Conservation (phyloP, 1,284 basidiomycete genomes). For the Malassezia sympodialis region DNA sequence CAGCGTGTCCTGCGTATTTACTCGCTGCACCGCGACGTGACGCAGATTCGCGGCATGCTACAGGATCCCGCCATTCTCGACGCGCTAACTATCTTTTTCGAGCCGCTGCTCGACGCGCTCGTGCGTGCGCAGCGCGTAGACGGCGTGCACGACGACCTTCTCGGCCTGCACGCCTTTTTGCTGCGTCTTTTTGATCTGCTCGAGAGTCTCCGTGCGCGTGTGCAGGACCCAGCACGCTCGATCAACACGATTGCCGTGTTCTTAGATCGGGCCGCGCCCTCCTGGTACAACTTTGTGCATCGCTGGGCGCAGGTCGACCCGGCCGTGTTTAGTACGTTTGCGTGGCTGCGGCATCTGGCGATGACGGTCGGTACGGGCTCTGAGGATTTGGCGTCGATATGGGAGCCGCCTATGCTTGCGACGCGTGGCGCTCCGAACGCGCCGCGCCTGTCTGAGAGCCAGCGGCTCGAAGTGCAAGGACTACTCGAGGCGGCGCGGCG, state of each 20-base stretch:
- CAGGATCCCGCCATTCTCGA: constrained; percentile 32
- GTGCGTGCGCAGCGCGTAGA: constrained; percentile 32
- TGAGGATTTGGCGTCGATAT: constrained; percentile 28
- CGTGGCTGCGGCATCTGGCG: constrained; percentile 39
- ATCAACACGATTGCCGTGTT: constrained; percentile 36
- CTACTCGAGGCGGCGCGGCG: constrained; percentile 25
- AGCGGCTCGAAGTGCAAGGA: constrained; percentile 56
- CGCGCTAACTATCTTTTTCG: constrained; percentile 27
- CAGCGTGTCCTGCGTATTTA: constrained; percentile 36
- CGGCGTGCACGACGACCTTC: constrained; percentile 24
- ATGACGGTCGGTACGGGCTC: constrained; percentile 33
- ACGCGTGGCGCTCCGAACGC: constrained; percentile 5
- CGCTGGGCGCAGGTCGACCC: constrained; percentile 23
- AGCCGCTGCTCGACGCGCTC: constrained; percentile 35
- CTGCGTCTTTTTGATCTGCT: constrained; percentile 33
- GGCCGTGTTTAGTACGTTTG: constrained; percentile 36
- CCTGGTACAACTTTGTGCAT: constrained; percentile 32
- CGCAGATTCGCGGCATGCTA: constrained; percentile 39
- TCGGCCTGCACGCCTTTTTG: constrained; percentile 27
- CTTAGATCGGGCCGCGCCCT: constrained; percentile 32
- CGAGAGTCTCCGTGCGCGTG: constrained; percentile 32
- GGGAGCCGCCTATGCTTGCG: constrained; percentile 25
- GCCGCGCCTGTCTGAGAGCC: constrained; percentile 14
- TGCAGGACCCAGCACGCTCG: constrained; percentile 35
- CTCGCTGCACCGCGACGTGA: constrained; percentile 37